Conservation (phyloP, 2,329 filamentous ascomycete species). For the Diaporthe sp. region DNA sequence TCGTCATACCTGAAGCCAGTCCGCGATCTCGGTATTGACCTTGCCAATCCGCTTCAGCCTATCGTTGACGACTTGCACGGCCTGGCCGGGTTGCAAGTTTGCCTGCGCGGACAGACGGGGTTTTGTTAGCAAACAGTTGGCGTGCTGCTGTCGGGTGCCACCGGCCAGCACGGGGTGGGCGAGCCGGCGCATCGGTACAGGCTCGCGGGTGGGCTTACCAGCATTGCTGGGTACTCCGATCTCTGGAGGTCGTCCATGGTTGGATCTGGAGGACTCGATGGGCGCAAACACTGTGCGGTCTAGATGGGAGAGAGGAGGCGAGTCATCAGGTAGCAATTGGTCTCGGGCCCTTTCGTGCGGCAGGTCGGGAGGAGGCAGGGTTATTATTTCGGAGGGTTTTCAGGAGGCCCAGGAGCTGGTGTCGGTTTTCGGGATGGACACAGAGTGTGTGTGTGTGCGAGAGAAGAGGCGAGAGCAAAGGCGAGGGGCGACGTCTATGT, state of each 20-base stretch:
- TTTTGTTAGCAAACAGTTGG: conserved; percentile 40
- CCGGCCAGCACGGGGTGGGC: conserved; percentile 22
- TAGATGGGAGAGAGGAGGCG: conserved; percentile 20
- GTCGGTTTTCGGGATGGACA: background rate
- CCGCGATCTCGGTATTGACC: conserved; percentile 91
- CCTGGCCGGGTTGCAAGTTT: conserved; percentile 84
- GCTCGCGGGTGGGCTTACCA: conserved; percentile 73
- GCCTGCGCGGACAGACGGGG: conserved; percentile 67
- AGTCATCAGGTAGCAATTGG: conserved; percentile 36
- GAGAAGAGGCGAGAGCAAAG: background rate
- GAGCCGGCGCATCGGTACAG: conserved; percentile 35
- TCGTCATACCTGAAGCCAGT: conserved; percentile 89
- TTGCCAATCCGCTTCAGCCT: conserved; percentile 89
- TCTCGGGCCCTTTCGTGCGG: conserved; percentile 24
- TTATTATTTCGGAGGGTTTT: background rate
- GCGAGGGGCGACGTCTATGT: conserved; percentile 19
- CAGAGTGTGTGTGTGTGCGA: background rate
- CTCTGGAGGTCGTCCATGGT: conserved; percentile 84
- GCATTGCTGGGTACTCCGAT: conserved; percentile 92
- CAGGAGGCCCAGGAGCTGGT: conserved; percentile 20
- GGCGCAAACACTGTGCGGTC: conserved; percentile 43
- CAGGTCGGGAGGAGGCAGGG: background rate
- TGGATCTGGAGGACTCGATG: conserved; percentile 37
- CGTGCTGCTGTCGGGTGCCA: background rate
- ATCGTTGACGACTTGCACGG: conserved; percentile 85